A percentile compares a stretch with the other conserved stretches of the same genome.
These are phyloP conservation scores for Parascedosporium putredinis DNA, from an alignment of 2,329 filamentous ascomycete species.

Conservation along the genomic window DNA sequence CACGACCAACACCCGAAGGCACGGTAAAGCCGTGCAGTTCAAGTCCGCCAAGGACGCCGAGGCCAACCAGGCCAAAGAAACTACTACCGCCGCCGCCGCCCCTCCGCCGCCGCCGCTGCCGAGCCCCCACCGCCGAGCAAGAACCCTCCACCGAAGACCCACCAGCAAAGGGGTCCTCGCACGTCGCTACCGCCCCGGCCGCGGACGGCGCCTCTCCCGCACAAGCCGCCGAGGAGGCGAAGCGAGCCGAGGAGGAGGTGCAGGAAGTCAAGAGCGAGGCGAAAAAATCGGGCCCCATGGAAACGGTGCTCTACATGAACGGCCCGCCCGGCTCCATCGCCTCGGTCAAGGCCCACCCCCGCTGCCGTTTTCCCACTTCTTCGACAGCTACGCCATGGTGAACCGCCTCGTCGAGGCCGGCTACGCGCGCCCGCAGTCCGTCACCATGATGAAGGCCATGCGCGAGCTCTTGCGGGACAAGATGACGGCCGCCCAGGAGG, in stretches of 20 bases:
- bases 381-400: conserved; percentile 87
- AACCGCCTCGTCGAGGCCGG: conserved; percentile 61
- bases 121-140: neutral
- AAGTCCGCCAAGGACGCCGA: neutral
- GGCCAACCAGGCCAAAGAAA: conserved; percentile 1
- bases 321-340: neutral
- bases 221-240: neutral
- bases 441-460: conserved; percentile 87
- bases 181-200: too few species aligned
- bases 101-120: too few species aligned
- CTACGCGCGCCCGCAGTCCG: conserved; percentile 64
- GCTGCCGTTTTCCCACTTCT: conserved; percentile 82
- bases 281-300: conserved; percentile 5
- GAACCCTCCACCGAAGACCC: neutral
- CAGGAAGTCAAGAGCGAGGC: neutral
- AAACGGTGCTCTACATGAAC: conserved; percentile 7
- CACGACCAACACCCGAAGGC: conserved; percentile 2
- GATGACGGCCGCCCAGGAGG: conserved; percentile 67
- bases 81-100: too few species aligned
- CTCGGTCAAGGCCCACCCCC: neutral
- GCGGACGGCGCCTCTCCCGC: neutral
- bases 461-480: conserved; percentile 67
- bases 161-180: too few species aligned
- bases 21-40: conserved; percentile 12
- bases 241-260: neutral